These are phyloP conservation scores for Epichloe aotearoae DNA, from an alignment of 2,329 filamentous ascomycete genomes.

Conservation along the genomic window DNA sequence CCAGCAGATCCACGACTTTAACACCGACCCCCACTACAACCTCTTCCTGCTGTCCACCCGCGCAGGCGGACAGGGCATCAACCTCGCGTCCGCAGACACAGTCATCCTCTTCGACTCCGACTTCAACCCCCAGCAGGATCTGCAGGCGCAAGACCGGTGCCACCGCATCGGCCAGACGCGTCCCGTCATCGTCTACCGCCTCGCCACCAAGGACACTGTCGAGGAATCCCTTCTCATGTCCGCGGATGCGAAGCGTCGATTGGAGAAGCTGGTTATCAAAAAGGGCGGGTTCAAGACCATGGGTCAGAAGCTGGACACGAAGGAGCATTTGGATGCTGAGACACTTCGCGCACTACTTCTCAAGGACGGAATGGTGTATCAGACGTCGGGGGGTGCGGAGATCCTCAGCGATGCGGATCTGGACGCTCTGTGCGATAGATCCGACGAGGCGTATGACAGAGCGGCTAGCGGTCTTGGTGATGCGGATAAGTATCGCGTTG, in stretches of 20 bases:
- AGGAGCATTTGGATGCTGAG: constrained; percentile 45
- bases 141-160: constrained; percentile 90
- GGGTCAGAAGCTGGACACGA: constrained; percentile 42
- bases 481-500: constrained; percentile 58
- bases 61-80: constrained; percentile 91
- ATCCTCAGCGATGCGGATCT: constrained; percentile 67
- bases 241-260: constrained; percentile 78
- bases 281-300: constrained; percentile 75
- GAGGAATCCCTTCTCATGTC: constrained; percentile 78
- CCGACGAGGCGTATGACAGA: constrained; percentile 48
- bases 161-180: constrained; percentile 89
- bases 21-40: constrained; percentile 48
- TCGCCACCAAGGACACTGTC: constrained; percentile 86
- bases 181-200: constrained; percentile 84
- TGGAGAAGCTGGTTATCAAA: constrained; percentile 91
- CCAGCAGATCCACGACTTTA: constrained; percentile 61
- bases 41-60: constrained; percentile 83
- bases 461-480: constrained; percentile 70
- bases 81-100: constrained; percentile 80
- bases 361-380: constrained; percentile 57
- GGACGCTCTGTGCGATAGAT: constrained; percentile 64
- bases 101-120: constrained; percentile 81
- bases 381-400: constrained; percentile 44
- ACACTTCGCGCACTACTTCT: constrained; percentile 48
- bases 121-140: constrained; percentile 94